Evolutionary conservation across 2,329 filamentous ascomycete genomes (phyloP), one percentile per base, ranked within the genome.

Genomic region (Beauveria sp.): DNA sequence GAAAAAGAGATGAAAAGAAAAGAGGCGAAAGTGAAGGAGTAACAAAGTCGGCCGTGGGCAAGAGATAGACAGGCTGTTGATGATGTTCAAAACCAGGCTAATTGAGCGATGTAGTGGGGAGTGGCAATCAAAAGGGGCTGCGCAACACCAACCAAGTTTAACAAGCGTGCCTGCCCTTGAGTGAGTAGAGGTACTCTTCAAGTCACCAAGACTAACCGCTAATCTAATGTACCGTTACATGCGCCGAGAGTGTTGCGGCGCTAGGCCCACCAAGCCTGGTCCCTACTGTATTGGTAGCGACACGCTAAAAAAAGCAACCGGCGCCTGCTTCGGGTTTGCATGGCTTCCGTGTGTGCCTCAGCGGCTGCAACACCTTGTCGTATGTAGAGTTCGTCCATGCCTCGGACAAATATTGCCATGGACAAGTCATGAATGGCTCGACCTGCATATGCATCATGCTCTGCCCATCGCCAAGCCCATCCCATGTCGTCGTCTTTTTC

Each of bases 101-200:
- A 60, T 51, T 60, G 38, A 60, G 24, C 42, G 40, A 61, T 50
- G 49, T 18, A 54, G 60, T 62, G 60, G 52, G 60, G 50, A 61
- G 52, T 61, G 51, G 60, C 60, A 62, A 57, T 62, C 60, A 62
- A 62, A 62, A 62, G 60, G 60, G 60, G 60, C 60, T 56, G 50
- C 58, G 56, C 46, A 59, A n/a, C 18, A 38, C 50, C 57, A 60
- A 16, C 12, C 24, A 60, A 54, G 50, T 54, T 54, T 51, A 42
- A 31, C 54, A 46, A 46, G n/a, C 16, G 34, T 38, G 34, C 34
- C 12, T 38, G 34, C 0, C 34, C 34, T 16, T 14, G 34, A 5
- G 34, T 38, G 34, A 38, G 34, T 38, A 38, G 2, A 38, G 12
- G 12, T 38, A 38, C 34, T 16, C 12, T 16, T 38, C 5, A 14